Percentiles rank a stretch among this genome's conserved stretches.
phyloP scores from a whole-genome alignment of 495 filamentous ascomycete species.

The Platismatia glauca region DNA sequence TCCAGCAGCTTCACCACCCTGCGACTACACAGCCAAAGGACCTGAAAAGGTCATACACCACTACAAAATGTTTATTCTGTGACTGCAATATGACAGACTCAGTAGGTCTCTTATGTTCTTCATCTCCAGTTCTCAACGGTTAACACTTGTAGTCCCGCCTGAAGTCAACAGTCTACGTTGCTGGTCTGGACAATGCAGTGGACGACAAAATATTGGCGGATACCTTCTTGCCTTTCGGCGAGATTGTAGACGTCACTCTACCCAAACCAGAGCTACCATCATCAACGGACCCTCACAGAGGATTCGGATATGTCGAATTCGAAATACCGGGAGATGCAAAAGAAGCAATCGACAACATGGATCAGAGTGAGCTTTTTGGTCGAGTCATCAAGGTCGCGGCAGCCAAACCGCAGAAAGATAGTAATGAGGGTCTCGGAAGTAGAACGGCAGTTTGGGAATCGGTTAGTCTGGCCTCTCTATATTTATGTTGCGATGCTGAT shows the following conservation, averaged over 20 bases:
- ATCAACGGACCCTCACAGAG: slow-evolving; percentile 67
- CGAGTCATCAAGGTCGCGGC: slow-evolving; percentile 82
- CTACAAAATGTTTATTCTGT: no score
- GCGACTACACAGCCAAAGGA: neutral
- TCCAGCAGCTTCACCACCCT: neutral
- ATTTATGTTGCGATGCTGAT: neutral
- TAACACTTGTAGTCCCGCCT: slow-evolving; percentile 47
- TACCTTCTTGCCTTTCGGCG: slow-evolving; percentile 93
- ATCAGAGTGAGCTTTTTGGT: slow-evolving; percentile 92
- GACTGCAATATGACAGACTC: slow-evolving; percentile 17
- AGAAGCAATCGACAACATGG: slow-evolving; percentile 99
- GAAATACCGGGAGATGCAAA: slow-evolving; percentile 76
- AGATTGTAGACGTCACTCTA: slow-evolving; percentile 80
- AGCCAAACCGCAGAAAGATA: slow-evolving; percentile 88
- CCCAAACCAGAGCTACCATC: slow-evolving; percentile 73
- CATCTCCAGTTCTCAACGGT: neutral
- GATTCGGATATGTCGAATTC: slow-evolving; percentile 96
- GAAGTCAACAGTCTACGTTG: slow-evolving; percentile 84
- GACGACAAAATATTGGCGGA: slow-evolving; percentile 66
- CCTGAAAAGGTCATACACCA: neutral
- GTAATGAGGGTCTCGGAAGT: slow-evolving; percentile 75
- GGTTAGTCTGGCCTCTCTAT: slow-evolving; percentile 43
- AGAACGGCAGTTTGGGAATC: slow-evolving; percentile 98
- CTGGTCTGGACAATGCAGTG: slow-evolving; percentile 74
- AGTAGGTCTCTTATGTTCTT: neutral